Evolutionary conservation across 177 flowering plant genomes (phyloP).

Genomic region (Vitis hybrid): DNA sequence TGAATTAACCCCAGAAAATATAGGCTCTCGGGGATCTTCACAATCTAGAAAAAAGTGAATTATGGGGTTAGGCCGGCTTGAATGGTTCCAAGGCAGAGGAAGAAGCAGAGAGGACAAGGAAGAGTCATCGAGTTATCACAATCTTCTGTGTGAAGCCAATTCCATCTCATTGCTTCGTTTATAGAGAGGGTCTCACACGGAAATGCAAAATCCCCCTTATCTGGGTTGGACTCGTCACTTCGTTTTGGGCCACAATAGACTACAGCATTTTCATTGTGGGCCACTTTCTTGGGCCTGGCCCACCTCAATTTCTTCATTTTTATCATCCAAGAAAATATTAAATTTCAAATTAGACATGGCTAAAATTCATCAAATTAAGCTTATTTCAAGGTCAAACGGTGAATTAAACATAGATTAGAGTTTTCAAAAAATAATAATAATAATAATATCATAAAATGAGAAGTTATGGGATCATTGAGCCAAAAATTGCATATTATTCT

Average conservation of each 20-base stretch:
- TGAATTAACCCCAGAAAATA: neutral
- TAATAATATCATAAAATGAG: too few species aligned
- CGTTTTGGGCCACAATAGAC: too few species aligned
- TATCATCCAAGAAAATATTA: neutral
- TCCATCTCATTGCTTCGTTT: too few species aligned
- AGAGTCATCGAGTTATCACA: neutral
- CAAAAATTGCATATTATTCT: too few species aligned
- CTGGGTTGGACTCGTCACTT: too few species aligned
- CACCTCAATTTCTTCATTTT: neutral
- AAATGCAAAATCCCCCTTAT: too few species aligned
- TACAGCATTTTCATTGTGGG: conserved; percentile 11
- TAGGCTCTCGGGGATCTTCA: neutral
- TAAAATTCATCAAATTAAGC: too few species aligned
- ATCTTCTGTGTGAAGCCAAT: neutral
- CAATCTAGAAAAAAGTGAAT: neutral
- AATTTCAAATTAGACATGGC: neutral
- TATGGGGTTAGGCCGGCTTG: conserved; percentile 12
- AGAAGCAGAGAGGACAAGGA: conserved; percentile 14
- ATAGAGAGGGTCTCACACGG: neutral
- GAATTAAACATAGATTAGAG: too few species aligned
- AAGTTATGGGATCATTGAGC: too few species aligned
- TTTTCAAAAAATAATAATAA: too few species aligned
- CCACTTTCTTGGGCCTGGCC: conserved; percentile 9
- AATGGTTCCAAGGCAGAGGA: conserved; percentile 2
- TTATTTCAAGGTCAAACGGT: too few species aligned